Base-by-base conservation (phyloP, 2,329 filamentous ascomycete species). In the Endoconidiophora laricicola region DNA sequence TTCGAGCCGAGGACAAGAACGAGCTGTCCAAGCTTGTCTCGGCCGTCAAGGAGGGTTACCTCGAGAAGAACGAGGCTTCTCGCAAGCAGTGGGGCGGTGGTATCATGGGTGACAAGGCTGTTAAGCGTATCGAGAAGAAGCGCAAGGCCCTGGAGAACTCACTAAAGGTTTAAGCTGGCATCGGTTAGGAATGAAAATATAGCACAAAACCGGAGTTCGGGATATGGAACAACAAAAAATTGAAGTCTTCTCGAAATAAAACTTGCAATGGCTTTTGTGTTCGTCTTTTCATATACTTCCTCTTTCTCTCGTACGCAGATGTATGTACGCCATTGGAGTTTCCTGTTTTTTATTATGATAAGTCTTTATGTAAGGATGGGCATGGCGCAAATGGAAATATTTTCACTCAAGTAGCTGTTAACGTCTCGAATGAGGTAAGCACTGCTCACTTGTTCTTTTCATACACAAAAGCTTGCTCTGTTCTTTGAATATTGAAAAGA, bases 81-180 rank as follows among this genome's bases (percentile, higher is more conserved):
- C 83, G 86, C 71, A 81, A 83, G 69, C 85, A 90, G 73, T 98
- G 93, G 91, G 91, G 93, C 74, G 91, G 91, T 79, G 93, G 93
- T 71, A 95, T 98, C 75, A 95, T 98, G 88, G 76, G 91, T 65
- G 76, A 81, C 68, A 98, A 98, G 86, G 88, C 91, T 66, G 79
- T 78, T 70, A 78, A 76, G 71, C 72, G 72, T 64, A 76, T 71
- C 56, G 69, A 72, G 69, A 95, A 94, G 84, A 86, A 86, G 77
- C 78, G 83, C 72, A 95, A 95, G 83, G 87, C 88, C 65, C 65
- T 91, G 57, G 91, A 96, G 73, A 72, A 71, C 65, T 88, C 91
- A 67, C 87, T 95, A 79, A 96, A 96, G 84, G 93, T 98, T 74
- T 98, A 93, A 68, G 58, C 58, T 59, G 59, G 52, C 39, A 47